Evolutionary conservation across 148 eudicot species (phyloP).

Genomic region (Nepenthes gracilis): DNA sequence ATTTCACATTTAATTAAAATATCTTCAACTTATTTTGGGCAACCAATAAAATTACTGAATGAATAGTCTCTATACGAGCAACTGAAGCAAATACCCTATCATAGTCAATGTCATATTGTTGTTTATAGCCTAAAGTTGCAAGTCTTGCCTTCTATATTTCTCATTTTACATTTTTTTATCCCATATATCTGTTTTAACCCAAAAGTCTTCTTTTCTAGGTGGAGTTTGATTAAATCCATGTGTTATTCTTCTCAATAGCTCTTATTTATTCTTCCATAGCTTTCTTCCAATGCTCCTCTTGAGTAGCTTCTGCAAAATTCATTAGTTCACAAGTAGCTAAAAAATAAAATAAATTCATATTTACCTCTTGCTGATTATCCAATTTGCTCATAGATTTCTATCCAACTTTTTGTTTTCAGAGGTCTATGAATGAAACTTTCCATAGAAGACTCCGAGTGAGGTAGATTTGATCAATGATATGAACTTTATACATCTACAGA

Average conservation of each 20-base stretch:
- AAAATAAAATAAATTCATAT: not conserved
- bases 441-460: too few relatives aligned
- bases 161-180: not conserved
- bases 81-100: not conserved
- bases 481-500: too few relatives aligned
- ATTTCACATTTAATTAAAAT: conserved; percentile 3
- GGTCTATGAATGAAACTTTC: too few relatives aligned
- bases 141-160: not conserved
- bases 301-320: not conserved
- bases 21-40: not conserved
- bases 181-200: not conserved
- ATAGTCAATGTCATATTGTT: not conserved
- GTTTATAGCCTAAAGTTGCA: not conserved
- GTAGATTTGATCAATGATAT: too few relatives aligned
- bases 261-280: not conserved
- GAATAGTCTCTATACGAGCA: not conserved
- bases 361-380: too few relatives aligned
- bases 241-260: not conserved
- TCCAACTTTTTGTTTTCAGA: too few relatives aligned
- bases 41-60: not conserved
- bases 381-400: too few relatives aligned
- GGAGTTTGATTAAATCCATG: not conserved
- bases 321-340: not conserved
- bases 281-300: not conserved
- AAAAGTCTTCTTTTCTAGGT: not conserved